phyloP scores from a whole-genome alignment of 1,139 yeast species.

The Geotrichum siamense region DNA sequence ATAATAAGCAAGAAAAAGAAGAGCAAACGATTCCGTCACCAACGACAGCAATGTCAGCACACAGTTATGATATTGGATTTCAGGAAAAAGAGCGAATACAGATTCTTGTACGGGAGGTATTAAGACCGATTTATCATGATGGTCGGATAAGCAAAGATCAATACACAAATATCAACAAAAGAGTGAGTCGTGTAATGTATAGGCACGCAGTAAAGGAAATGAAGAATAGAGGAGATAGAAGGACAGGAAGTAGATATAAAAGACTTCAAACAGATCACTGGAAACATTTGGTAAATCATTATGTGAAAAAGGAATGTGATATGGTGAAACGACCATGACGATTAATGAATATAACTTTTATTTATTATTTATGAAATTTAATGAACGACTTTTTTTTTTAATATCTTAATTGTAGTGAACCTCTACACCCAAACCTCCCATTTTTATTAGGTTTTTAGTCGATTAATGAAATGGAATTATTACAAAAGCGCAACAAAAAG shows the following conservation, averaged over 20 bases:
- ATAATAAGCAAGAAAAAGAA: neutral
- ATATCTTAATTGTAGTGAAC: too few species aligned
- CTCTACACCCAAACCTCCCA: too few species aligned
- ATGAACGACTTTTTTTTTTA: too few species aligned
- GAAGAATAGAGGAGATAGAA: neutral
- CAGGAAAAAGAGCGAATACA: slow-evolving; percentile 48
- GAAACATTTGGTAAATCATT: slow-evolving; percentile 3
- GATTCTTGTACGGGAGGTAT: slow-evolving; percentile 43
- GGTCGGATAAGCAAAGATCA: slow-evolving; percentile 38
- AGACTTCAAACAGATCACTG: slow-evolving; percentile 7
- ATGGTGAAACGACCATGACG: too few species aligned
- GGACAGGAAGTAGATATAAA: neutral
- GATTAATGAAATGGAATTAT: too few species aligned
- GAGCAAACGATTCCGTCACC: neutral
- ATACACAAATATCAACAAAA: slow-evolving; percentile 42
- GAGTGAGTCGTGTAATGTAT: slow-evolving; percentile 40
- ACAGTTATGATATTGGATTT: slow-evolving; percentile 29
- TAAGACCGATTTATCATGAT: slow-evolving; percentile 45
- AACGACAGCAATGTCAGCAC: neutral
- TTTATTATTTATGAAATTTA: too few species aligned
- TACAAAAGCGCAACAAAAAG: too few species aligned
- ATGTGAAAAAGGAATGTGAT: slow-evolving; percentile 4
- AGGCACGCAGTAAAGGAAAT: slow-evolving; percentile 25
- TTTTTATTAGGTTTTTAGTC: too few species aligned
- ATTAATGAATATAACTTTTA: too few species aligned